Conservation (phyloP, 1,139 yeast genomes). For the Arxiozyma slooffiae region DNA sequence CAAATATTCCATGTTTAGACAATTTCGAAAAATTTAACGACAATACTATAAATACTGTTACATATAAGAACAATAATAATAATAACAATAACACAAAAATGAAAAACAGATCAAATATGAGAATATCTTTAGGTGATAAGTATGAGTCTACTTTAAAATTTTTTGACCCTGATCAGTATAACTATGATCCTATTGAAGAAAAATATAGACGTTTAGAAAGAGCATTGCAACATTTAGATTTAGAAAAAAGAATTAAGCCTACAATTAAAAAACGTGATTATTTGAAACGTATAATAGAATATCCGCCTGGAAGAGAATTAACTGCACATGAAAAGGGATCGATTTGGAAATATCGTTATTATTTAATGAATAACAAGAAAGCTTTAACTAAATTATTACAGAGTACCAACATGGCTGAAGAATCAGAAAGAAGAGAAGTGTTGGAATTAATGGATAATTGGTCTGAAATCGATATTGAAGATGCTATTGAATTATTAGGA, state of each 20-base stretch:
- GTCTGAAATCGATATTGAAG: slow-evolving; percentile 84
- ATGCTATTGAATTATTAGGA: slow-evolving; percentile 80
- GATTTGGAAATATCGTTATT: slow-evolving; percentile 88
- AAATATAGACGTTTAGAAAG: slow-evolving; percentile 80
- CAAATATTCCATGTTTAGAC: slow-evolving; percentile 30
- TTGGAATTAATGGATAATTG: slow-evolving; percentile 47
- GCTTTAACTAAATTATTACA: slow-evolving; percentile 79
- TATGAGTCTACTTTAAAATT: slow-evolving; percentile 37
- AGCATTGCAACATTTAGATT: slow-evolving; percentile 54
- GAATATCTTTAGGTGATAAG: slow-evolving; percentile 29
- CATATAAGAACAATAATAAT: not conserved
- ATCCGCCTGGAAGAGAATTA: slow-evolving; percentile 76
- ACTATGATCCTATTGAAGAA: slow-evolving; percentile 74
- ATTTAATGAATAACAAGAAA: slow-evolving; percentile 61
- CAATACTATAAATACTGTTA: slow-evolving; percentile 5
- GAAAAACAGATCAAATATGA: slow-evolving; percentile 22
- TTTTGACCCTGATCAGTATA: slow-evolving; percentile 56
- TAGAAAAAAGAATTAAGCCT: slow-evolving; percentile 83
- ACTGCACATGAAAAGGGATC: slow-evolving; percentile 77
- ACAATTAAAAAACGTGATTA: slow-evolving; percentile 75
- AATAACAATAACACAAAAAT: not conserved
- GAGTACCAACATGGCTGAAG: slow-evolving; percentile 83
- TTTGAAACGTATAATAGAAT: slow-evolving; percentile 53
- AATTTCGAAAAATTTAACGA: slow-evolving; percentile 27
- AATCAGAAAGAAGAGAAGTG: slow-evolving; percentile 68